Base-by-base conservation (phyloP, 371 early-diverging fungal species). In the Mucor circinelloides region DNA sequence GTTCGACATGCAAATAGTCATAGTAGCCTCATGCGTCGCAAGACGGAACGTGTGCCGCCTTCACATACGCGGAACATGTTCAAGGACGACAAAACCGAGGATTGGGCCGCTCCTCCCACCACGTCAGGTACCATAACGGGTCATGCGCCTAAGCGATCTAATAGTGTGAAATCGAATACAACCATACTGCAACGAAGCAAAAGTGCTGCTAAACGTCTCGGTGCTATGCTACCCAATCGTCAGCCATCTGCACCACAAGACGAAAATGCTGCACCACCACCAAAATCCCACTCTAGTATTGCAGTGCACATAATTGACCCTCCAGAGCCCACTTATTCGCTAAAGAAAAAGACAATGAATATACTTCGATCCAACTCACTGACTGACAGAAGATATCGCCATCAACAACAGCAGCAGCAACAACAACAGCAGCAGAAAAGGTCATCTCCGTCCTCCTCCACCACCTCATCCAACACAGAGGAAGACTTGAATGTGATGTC, bases 21-120 rank as follows among this genome's bases (percentile, higher is more conserved):
- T 27, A 30, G 15, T 23, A 17, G 55, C 31, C 36, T 69, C 2
- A 58, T 38, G 30, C 58, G 73, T 32, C 52, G 73, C 5, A 69
- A 69, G 36, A 73, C 73, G 12, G 73, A 73, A 27, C 73, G 73
- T 38, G 68, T 72, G 1, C 68, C 68, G 0, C 68, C 72, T 21
- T 68, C 68, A 9, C 65, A 72, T 56, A 57, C 27, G 7, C 71
- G 67, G 4, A 54, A 69, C 19, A 28, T 48, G n/a, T 64, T 55
- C 27, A 61, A 57, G 19, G 55, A 58, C 13, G 27, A 46, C 17
- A 46, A 19, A 9, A 13, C 57, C 12, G 48, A 58, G 7, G 25
- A 31, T 1, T 68, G 67, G 56, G 67, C 68, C 64, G 72, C 72
- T 21, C 58, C 67, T 25, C 64, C 68, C 3, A 31, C 61, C 6